Percentiles rank a stretch among this genome's conserved stretches.
phyloP scores from a whole-genome alignment of 2,329 filamentous ascomycete species.

The Apiospora saccharicola region DNA sequence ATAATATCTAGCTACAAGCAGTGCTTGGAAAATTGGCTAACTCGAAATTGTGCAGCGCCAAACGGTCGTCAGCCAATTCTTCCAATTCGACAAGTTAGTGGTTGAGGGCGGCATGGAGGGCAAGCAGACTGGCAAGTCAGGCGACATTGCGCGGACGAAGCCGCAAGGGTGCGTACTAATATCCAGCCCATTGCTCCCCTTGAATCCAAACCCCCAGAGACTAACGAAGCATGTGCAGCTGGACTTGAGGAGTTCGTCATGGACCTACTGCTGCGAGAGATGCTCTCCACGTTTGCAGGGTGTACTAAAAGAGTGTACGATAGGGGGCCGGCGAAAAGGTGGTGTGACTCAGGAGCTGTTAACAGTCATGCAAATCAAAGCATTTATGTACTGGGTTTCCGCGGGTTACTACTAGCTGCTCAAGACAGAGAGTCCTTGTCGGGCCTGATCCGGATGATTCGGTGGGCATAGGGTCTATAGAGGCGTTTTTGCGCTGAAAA shows the following conservation, averaged over 20 bases:
- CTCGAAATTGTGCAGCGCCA: slow-evolving; percentile 71
- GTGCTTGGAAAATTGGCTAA: background rate
- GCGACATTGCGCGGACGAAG: slow-evolving; percentile 77
- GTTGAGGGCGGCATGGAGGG: slow-evolving; percentile 86
- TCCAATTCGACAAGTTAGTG: slow-evolving; percentile 88
- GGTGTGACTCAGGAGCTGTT: background rate
- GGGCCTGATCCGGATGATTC: background rate
- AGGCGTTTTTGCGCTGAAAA: slow-evolving; percentile 7
- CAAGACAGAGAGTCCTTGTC: background rate
- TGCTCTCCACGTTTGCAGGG: background rate
- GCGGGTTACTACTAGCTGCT: background rate
- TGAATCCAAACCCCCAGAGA: background rate
- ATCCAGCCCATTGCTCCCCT: background rate
- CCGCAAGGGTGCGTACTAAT: slow-evolving; percentile 72
- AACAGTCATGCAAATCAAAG: background rate
- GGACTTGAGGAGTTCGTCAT: background rate
- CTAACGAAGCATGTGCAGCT: background rate
- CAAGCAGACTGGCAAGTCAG: slow-evolving; percentile 72
- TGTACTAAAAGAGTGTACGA: slow-evolving; percentile 15
- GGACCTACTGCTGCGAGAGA: background rate
- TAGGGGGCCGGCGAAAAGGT: background rate
- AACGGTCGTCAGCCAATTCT: slow-evolving; percentile 94
- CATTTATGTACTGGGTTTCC: background rate
- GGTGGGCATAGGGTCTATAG: background rate
- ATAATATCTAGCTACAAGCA: slow-evolving; percentile 13